Conservation (phyloP, 2,329 filamentous ascomycete species). For the Fusarium coffeatum region DNA sequence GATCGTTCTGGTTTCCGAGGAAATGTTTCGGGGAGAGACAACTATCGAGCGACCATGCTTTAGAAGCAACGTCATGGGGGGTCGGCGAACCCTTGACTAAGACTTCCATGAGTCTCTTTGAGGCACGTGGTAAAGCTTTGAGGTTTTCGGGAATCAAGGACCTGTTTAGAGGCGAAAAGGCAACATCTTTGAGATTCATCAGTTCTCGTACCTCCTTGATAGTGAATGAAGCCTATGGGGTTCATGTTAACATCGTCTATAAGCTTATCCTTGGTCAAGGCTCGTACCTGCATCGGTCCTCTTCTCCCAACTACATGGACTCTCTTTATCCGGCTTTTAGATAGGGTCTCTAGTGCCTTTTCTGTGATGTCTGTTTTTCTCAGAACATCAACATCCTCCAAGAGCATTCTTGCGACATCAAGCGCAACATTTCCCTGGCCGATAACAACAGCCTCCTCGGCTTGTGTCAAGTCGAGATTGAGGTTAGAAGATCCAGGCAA, state of each 20-base stretch:
- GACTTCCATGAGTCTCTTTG: slow-evolving; percentile 82
- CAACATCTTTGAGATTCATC: slow-evolving; percentile 78
- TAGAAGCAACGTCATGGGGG: slow-evolving; percentile 61
- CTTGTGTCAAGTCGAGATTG: slow-evolving; percentile 76
- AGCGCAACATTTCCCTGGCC: slow-evolving; percentile 97
- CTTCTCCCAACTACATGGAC: slow-evolving; percentile 90
- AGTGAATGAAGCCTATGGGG: slow-evolving; percentile 81
- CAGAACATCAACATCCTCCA: slow-evolving; percentile 79
- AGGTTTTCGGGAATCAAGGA: slow-evolving; percentile 75
- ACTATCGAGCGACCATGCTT: slow-evolving; percentile 87
- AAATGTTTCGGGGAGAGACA: slow-evolving; percentile 83
- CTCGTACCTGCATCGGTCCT: slow-evolving; percentile 83
- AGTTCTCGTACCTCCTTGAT: slow-evolving; percentile 95
- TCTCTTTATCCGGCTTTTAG: slow-evolving; percentile 77
- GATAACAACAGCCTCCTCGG: slow-evolving; percentile 87
- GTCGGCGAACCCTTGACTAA: slow-evolving; percentile 78
- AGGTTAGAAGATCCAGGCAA: slow-evolving; percentile 82
- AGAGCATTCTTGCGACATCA: slow-evolving; percentile 88
- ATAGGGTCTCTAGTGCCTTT: slow-evolving; percentile 79
- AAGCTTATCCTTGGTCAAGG: slow-evolving; percentile 28
- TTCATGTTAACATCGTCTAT: slow-evolving; percentile 4
- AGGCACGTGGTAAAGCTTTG: slow-evolving; percentile 77
- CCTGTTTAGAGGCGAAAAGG: slow-evolving; percentile 75
- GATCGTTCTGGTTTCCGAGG: slow-evolving; percentile 58
- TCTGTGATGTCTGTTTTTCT: slow-evolving; percentile 89